A percentile compares a stretch with the other conserved stretches of the same genome.
Evolutionary conservation across 2,329 filamentous ascomycete genomes (phyloP).

Genomic region (Aspergillus chevalieri): DNA sequence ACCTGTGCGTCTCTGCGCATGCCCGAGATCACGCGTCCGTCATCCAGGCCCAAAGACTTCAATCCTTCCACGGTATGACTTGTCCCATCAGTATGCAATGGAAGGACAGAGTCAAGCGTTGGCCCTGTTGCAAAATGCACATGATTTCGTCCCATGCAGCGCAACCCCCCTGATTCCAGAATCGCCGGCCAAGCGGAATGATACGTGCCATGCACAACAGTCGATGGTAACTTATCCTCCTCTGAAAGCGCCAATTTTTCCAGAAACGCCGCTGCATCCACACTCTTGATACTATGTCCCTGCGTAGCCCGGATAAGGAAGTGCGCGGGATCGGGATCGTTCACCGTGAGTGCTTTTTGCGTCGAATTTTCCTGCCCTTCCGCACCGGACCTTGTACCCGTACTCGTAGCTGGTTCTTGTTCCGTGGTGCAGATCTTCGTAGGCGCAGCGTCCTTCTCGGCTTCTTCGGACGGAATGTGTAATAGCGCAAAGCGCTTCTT

Average conservation of each 20-base stretch:
- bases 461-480: slow-evolving; percentile 36
- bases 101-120: slow-evolving; percentile 40
- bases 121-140: slow-evolving; percentile 81
- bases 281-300: slow-evolving; percentile 74
- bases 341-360: slow-evolving; percentile 29
- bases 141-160: slow-evolving; percentile 76
- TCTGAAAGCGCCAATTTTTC: slow-evolving; percentile 58
- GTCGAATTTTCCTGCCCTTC: slow-evolving; percentile 27
- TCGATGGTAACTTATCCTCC: slow-evolving; percentile 49
- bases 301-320: slow-evolving; percentile 94
- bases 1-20: slow-evolving; percentile 75
- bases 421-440: neutral
- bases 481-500: slow-evolving; percentile 88
- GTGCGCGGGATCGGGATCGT: slow-evolving; percentile 50
- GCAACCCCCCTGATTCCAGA: slow-evolving; percentile 67
- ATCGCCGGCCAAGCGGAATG: slow-evolving; percentile 74
- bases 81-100: slow-evolving; percentile 13
- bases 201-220: slow-evolving; percentile 83
- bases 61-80: slow-evolving; percentile 6
- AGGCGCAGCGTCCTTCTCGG: neutral
- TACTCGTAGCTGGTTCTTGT: neutral
- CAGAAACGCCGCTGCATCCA: slow-evolving; percentile 66
- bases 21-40: slow-evolving; percentile 60
- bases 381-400: neutral
- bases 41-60: slow-evolving; percentile 6